Evolutionary conservation across 495 filamentous ascomycete genomes (phyloP).

Genomic region (Aspergillus haitiensis): DNA sequence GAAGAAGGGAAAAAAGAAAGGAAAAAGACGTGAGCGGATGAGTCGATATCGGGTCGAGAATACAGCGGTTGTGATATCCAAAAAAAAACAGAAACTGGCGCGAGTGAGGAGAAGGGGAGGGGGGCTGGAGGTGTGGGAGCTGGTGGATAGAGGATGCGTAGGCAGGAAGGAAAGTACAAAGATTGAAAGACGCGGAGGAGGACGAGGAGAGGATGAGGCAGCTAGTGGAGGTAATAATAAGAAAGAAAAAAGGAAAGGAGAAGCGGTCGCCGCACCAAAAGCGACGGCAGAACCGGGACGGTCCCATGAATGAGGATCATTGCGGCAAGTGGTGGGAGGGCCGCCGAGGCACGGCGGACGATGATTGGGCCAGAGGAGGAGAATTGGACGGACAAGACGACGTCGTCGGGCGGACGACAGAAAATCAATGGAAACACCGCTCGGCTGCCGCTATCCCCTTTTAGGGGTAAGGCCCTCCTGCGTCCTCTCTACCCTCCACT

Average conservation of each 20-base stretch:
- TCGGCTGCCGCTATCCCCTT: slow-evolving; percentile 20
- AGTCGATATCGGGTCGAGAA: slow-evolving; percentile 9
- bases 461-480: slow-evolving; percentile 17
- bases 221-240: slow-evolving; percentile 10
- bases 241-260: slow-evolving; percentile 43
- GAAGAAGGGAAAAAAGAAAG: slow-evolving; percentile 19
- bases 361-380: slow-evolving; percentile 51
- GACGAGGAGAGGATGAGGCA: slow-evolving; percentile 33
- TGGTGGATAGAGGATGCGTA: background rate
- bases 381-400: slow-evolving; percentile 33
- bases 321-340: slow-evolving; percentile 27
- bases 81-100: slow-evolving; percentile 11
- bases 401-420: slow-evolving; percentile 32
- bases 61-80: background rate
- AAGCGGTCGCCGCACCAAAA: slow-evolving; percentile 39
- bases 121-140: too few relatives aligned
- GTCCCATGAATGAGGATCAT: slow-evolving; percentile 26
- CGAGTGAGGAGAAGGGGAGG: slow-evolving; percentile 23
- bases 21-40: slow-evolving; percentile 29
- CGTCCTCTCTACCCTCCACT: background rate
- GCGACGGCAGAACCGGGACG: slow-evolving; percentile 35
- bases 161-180: slow-evolving; percentile 8
- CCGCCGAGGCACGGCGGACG: slow-evolving; percentile 27
- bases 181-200: slow-evolving; percentile 29
- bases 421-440: slow-evolving; percentile 4